These are phyloP conservation scores for Mycena metata DNA, from an alignment of 768 basidiomycete genomes.

Conservation along the genomic window DNA sequence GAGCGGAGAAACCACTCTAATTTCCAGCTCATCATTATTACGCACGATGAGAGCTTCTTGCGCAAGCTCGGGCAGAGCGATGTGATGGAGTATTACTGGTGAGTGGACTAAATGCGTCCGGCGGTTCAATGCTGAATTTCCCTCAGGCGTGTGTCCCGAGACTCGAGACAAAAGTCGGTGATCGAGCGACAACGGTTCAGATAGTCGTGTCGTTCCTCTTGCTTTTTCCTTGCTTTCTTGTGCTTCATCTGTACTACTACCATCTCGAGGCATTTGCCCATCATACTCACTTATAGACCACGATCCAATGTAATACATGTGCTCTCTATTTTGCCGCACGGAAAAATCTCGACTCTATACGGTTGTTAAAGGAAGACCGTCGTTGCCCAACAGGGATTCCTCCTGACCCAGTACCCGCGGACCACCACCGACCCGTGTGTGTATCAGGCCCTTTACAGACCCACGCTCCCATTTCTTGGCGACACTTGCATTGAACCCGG, in stretches of 20 bases:
- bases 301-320: conserved; percentile 17
- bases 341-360: conserved; percentile 27
- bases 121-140: conserved; percentile 10
- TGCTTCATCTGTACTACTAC: conserved; percentile 29
- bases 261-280: not conserved
- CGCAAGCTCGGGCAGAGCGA: conserved; percentile 89
- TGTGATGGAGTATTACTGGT: conserved; percentile 98
- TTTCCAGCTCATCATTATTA: conserved; percentile 97
- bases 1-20: conserved; percentile 91
- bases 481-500: conserved; percentile 85
- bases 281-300: not conserved
- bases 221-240: conserved; percentile 5
- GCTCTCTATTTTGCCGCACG: conserved; percentile 1
- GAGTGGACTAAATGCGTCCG: conserved; percentile 41
- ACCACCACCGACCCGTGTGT: conserved; percentile 93
- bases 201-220: conserved; percentile 45
- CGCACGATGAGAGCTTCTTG: conserved; percentile 97
- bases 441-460: conserved; percentile 90
- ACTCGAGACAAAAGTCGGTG: conserved; percentile 80
- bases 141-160: conserved; percentile 83
- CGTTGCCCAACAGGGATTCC: conserved; percentile 73
- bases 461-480: conserved; percentile 80
- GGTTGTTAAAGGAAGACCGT: conserved; percentile 72
- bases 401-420: conserved; percentile 76
- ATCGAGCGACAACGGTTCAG: conserved; percentile 80